Evolutionary conservation across 139 green algal species (phyloP).

Genomic region (Tetradesmus obliquus): DNA sequence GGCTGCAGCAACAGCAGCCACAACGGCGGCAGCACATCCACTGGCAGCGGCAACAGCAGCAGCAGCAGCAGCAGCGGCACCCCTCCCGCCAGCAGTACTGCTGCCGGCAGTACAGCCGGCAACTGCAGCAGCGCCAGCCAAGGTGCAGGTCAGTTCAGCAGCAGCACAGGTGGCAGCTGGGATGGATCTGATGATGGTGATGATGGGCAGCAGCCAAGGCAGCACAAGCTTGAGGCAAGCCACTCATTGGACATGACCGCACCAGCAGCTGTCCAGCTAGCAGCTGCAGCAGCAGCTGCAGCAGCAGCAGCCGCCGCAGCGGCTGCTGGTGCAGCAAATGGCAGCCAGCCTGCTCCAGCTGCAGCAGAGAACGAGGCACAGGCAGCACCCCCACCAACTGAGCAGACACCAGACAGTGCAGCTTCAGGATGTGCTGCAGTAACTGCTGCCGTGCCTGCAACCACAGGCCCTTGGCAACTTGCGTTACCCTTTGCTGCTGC

Average conservation of each 20-base stretch:
- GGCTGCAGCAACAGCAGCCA: background rate
- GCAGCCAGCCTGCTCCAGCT: background rate
- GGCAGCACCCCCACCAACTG: background rate
- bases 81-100: background rate
- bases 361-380: background rate
- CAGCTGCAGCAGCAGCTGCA: background rate
- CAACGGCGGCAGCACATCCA: slow-evolving; percentile 3
- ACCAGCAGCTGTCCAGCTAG: background rate
- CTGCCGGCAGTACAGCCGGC: background rate
- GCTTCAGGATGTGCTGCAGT: background rate
- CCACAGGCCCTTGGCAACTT: background rate
- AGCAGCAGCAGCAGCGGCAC: background rate
- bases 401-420: background rate
- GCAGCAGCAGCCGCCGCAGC: background rate
- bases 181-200: slow-evolving; percentile 10
- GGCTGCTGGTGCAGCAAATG: background rate
- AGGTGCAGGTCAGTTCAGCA: background rate
- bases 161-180: slow-evolving; percentile 3
- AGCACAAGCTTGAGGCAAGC: background rate
- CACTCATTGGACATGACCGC: background rate
- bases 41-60: slow-evolving; percentile 8
- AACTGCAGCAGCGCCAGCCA: background rate
- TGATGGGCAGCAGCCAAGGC: slow-evolving; percentile 3
- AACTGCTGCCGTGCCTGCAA: background rate
- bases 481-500: slow-evolving; percentile 25